These are phyloP conservation scores for Fraxinus sp. DNA, from an alignment of 305 asterid species.

Conservation along the genomic window DNA sequence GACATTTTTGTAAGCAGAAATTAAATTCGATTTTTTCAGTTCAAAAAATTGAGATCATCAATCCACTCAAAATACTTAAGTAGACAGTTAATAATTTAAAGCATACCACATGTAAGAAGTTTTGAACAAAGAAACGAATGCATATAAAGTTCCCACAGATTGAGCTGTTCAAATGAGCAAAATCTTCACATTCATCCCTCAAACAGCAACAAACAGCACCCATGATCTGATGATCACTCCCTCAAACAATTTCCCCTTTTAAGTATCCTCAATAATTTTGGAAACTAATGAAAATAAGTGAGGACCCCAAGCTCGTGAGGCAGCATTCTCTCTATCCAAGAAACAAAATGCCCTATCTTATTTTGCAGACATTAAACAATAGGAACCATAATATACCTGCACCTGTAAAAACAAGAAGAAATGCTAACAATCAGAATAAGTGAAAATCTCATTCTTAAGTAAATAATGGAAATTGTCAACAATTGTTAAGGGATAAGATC, in stretches of 20 bases:
- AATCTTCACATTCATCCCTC: slow-evolving; percentile 72
- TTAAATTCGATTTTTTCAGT: neutral
- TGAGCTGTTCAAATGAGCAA: slow-evolving; percentile 63
- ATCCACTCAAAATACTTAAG: neutral
- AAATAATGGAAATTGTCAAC: neutral
- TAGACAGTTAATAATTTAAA: slow-evolving; percentile 8
- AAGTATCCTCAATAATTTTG: slow-evolving; percentile 24
- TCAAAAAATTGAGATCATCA: neutral
- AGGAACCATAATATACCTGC: neutral
- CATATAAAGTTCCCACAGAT: slow-evolving; percentile 61
- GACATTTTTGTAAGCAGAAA: slow-evolving; percentile 13
- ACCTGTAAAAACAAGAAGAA: slow-evolving; percentile 26
- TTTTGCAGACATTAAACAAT: slow-evolving; percentile 15
- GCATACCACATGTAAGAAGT: slow-evolving; percentile 65
- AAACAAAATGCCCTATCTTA: slow-evolving; percentile 24
- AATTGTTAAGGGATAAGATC: neutral
- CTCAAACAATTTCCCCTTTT: slow-evolving; percentile 18
- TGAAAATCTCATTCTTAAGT: neutral
- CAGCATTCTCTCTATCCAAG: slow-evolving; percentile 54
- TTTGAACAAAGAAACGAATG: slow-evolving; percentile 63
- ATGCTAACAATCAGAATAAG: slow-evolving; percentile 12
- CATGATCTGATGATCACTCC: slow-evolving; percentile 40
- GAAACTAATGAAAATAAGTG: slow-evolving; percentile 33
- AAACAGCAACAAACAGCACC: slow-evolving; percentile 88
- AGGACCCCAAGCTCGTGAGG: slow-evolving; percentile 50